Base-by-base conservation (phyloP, 2,329 filamentous ascomycete genomes). In the Pseudogymnoascus sp. region DNA sequence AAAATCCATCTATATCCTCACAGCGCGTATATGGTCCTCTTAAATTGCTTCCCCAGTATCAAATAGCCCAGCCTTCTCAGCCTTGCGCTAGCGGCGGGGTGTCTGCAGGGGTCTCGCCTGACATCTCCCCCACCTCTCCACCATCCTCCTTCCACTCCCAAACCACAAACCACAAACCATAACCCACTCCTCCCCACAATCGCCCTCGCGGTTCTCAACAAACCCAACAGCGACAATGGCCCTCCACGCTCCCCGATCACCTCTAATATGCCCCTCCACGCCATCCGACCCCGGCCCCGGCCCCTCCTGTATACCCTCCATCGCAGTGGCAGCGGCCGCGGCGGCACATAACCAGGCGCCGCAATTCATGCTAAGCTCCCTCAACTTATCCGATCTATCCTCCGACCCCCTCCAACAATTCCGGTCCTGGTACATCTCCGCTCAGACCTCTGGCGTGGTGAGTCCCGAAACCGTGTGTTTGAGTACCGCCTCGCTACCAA, bases 401-500 rank as follows among this genome's bases (percentile, higher is more conserved):
- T 71, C 80, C 1, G 82, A 82, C 62, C 95, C 95, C 0, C 85
- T 93, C 64, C 79, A 81, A 34, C 95, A 97, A 78, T 99, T 97
- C 80, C 84, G 96, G 78, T 75, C 78, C 66, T 99, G 95, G 95
- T 99, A 96, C 82, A 81, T 83, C 11, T 82, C 87, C 65, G 90
- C 93, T 0, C 84, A 88, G 66, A 72, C 60, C 6, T 65, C 66
- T n/a, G 62, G 53, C 25, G 83, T 92, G 56, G 79, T 86, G 53
- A 89, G 96, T 69, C 93, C 93, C 1, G 95, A 99, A 76, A 90
- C 95, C 0, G 92, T 91, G 71, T 92, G 88, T 1, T 81, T 99
- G 1, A 89, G 92, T 3, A 99, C 95, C 0, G 92, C 93, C 0
- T 80, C 82, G 23, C 82, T 97, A 3, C 93, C 93, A 1, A 89